A percentile compares a stretch with the other conserved stretches of the same genome.
Conservation (phyloP, 257 asterid species). For the Nicotiana sylvestris region DNA sequence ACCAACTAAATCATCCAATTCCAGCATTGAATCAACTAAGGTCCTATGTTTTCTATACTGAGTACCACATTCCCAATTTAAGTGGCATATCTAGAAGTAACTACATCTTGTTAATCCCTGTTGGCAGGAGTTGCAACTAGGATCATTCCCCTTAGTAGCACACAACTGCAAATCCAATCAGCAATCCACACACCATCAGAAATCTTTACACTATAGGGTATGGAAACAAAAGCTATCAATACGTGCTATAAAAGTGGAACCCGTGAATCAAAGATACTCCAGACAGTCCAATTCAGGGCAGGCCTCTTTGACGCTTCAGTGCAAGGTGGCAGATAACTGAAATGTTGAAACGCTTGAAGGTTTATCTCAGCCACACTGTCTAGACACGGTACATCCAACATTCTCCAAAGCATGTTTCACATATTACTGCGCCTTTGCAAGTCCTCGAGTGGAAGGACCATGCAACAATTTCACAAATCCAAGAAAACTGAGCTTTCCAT, state of each 20-base stretch:
- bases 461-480: slow-evolving; percentile 52
- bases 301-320: not conserved
- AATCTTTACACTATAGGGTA: slow-evolving; percentile 1
- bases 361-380: not conserved
- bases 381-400: not conserved
- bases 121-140: slow-evolving; percentile 11
- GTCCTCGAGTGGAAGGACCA: slow-evolving; percentile 37
- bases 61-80: not conserved
- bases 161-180: not conserved
- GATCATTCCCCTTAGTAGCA: not conserved
- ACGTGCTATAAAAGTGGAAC: not conserved
- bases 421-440: slow-evolving; percentile 34
- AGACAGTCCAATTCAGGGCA: not conserved
- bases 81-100: not conserved
- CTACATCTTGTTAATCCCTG: slow-evolving; percentile 1
- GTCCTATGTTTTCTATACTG: slow-evolving; percentile 1
- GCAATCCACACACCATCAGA: not conserved
- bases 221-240: not conserved
- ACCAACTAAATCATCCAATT: not conserved
- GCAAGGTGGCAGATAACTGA: not conserved
- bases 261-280: not conserved
- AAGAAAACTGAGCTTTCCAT: slow-evolving; percentile 59
- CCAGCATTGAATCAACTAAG: slow-evolving; percentile 1
- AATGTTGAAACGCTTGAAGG: not conserved
- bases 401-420: not conserved